Evolutionary conservation across 345 rosid species (phyloP).

Genomic region (Eucalyptus cloeziana): DNA sequence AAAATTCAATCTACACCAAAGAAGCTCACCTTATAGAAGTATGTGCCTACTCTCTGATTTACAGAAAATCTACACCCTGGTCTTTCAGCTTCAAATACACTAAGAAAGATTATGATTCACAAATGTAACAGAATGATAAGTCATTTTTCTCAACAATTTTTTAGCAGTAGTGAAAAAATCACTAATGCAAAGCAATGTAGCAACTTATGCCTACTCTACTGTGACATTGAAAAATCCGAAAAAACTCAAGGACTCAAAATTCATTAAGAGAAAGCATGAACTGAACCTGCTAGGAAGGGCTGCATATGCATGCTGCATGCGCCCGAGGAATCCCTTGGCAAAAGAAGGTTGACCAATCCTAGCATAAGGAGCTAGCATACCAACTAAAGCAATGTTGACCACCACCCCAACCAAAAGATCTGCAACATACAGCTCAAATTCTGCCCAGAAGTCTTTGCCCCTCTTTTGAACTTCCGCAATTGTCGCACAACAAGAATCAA

Average conservation of each 20-base stretch:
- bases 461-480: slow-evolving; percentile 91
- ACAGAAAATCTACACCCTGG: slow-evolving; percentile 66
- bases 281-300: slow-evolving; percentile 92
- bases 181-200: not conserved
- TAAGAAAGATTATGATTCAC: slow-evolving; percentile 2
- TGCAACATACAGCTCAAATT: slow-evolving; percentile 87
- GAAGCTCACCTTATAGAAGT: slow-evolving; percentile 52
- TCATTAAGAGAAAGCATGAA: not conserved
- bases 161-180: not conserved
- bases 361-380: slow-evolving; percentile 91
- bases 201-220: not conserved
- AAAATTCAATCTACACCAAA: not conserved
- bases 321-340: slow-evolving; percentile 56
- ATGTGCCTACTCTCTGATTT: slow-evolving; percentile 63
- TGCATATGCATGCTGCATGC: slow-evolving; percentile 50
- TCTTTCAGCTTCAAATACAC: slow-evolving; percentile 83
- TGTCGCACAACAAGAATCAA: slow-evolving; percentile 87
- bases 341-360: slow-evolving; percentile 63
- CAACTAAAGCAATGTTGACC: slow-evolving; percentile 78
- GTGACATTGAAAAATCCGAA: not conserved
- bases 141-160: not conserved
- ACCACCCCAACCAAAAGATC: slow-evolving; percentile 87
- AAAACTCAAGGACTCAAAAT: not conserved
- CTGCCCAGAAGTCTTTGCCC: slow-evolving; percentile 90
- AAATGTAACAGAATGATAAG: not conserved